Percentiles rank a stretch among this genome's conserved stretches.
Evolutionary conservation across 768 basidiomycete species (phyloP).

Genomic region (Termitomyces eurrhizus): DNA sequence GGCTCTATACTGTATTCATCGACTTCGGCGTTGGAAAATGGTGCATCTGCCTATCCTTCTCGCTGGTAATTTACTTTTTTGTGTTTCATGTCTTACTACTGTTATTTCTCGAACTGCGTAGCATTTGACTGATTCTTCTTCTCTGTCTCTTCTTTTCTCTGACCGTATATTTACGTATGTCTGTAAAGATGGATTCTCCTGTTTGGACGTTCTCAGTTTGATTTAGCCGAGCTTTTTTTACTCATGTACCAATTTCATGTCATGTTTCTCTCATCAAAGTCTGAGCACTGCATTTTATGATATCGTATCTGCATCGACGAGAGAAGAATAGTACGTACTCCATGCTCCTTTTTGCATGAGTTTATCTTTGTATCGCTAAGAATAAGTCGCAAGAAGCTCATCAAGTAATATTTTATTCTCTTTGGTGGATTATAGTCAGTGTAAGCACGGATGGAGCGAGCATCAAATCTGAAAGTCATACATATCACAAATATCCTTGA

Average conservation of each 20-base stretch:
- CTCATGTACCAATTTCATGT: not conserved
- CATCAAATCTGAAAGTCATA: too few relatives aligned
- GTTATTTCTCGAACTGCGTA: not conserved
- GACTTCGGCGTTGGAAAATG: conserved; percentile 3
- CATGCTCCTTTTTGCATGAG: too few relatives aligned
- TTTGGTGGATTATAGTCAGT: too few relatives aligned
- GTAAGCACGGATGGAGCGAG: too few relatives aligned
- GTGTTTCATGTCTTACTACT: not conserved
- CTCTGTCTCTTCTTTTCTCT: conserved; percentile 10
- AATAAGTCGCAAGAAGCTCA: not conserved
- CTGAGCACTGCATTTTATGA: conserved; percentile 3
- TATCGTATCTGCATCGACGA: not conserved
- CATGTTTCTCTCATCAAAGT: not conserved
- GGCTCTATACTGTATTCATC: not conserved
- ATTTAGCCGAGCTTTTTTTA: conserved; percentile 6
- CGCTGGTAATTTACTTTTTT: conserved; percentile 6
- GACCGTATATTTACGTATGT: conserved; percentile 13
- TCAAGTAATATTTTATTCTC: conserved; percentile 14
- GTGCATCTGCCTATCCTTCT: conserved; percentile 10
- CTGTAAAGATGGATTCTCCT: conserved; percentile 12
- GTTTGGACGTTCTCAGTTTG: conserved; percentile 15
- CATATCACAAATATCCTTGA: too few relatives aligned
- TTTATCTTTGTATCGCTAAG: not conserved
- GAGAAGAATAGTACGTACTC: not conserved
- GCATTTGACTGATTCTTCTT: conserved; percentile 16